Conservation (phyloP, 106 monocot species). For the Alisma plantagoaquatica region DNA sequence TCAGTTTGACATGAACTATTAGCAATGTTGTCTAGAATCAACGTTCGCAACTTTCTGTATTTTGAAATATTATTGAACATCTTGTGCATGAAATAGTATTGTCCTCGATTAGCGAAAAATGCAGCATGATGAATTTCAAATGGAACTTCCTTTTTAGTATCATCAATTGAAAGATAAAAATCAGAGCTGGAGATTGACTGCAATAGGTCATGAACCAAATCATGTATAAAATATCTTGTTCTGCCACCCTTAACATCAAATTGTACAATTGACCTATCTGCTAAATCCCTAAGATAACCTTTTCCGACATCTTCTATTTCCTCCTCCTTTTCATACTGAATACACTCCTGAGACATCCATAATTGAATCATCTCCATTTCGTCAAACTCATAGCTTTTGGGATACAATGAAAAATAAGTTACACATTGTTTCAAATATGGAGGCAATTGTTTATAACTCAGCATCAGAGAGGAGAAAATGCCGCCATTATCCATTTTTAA, state of each 20-base stretch:
- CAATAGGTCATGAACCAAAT: constrained; percentile 26
- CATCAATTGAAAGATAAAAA: too few species aligned
- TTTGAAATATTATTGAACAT: background rate
- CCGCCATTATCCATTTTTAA: background rate
- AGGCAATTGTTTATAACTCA: constrained; percentile 4
- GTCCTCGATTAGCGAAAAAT: constrained; percentile 9
- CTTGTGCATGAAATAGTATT: background rate
- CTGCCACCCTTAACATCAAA: background rate
- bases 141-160: too few species aligned
- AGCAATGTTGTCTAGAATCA: background rate
- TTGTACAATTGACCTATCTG: background rate
- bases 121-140: background rate
- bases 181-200: too few species aligned
- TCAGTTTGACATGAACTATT: background rate
- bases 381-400: constrained; percentile 1
- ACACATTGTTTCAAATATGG: constrained; percentile 4
- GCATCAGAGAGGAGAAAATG: background rate
- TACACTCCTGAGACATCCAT: constrained; percentile 7
- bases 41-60: background rate
- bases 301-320: constrained; percentile 1
- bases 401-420: background rate
- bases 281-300: background rate
- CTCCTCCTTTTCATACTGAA: background rate
- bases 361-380: background rate
- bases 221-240: background rate